Conservation (phyloP, 371 early-diverging fungal species). For the Rhizomucor miehei region DNA sequence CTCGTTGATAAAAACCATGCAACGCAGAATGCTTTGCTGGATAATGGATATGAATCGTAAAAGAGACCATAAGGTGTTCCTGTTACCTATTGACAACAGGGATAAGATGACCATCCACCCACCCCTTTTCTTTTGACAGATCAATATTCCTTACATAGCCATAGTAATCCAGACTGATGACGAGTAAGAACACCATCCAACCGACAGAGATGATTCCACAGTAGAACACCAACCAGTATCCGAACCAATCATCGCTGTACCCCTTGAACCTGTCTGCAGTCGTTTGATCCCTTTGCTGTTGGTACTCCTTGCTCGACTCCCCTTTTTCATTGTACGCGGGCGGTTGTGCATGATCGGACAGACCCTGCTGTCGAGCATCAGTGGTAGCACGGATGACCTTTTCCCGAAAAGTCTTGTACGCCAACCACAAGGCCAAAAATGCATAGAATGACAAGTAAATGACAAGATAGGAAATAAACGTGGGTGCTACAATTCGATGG, state of each 20-base stretch:
- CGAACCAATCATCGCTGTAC: background rate
- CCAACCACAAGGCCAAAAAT: constrained; percentile 47
- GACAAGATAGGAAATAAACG: constrained; percentile 44
- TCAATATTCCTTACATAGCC: constrained; percentile 29
- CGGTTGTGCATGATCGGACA: constrained; percentile 2
- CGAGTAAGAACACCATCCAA: constrained; percentile 53
- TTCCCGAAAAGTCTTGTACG: constrained; percentile 54
- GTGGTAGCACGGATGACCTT: constrained; percentile 11
- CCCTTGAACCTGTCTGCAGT: background rate
- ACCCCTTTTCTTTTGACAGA: no score
- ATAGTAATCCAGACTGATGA: constrained; percentile 65
- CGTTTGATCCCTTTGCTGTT: background rate
- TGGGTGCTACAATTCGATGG: constrained; percentile 41
- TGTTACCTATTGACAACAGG: constrained; percentile 22
- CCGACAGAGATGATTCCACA: constrained; percentile 8
- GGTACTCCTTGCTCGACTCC: constrained; percentile 5
- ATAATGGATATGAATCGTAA: constrained; percentile 33
- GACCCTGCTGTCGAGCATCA: background rate
- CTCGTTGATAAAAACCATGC: constrained; percentile 63
- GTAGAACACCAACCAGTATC: background rate
- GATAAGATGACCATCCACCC: constrained; percentile 10
- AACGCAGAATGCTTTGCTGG: constrained; percentile 40
- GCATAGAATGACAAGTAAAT: constrained; percentile 60
- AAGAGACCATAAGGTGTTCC: constrained; percentile 33
- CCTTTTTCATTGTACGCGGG: constrained; percentile 5